Evolutionary conservation across 148 eudicot genomes (phyloP).

Genomic region (Amaranthus cruentus): DNA sequence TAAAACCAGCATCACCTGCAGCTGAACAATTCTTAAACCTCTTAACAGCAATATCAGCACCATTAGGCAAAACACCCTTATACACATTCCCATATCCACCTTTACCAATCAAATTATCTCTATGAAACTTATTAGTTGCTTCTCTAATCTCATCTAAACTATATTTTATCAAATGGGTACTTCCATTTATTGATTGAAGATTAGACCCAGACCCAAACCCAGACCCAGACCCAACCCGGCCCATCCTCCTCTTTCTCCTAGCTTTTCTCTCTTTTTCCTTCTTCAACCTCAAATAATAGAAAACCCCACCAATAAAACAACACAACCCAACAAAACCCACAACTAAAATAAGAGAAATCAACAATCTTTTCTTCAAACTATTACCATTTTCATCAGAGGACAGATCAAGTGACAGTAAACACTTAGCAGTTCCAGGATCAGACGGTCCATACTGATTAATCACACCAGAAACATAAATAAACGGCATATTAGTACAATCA

Average conservation of each 20-base stretch:
- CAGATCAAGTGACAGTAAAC: constrained; percentile 47
- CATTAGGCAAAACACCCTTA: constrained; percentile 61
- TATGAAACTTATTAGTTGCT: constrained; percentile 62
- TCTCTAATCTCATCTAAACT: constrained; percentile 60
- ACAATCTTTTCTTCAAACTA: constrained; percentile 18
- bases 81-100: constrained; percentile 98
- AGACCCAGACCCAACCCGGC: constrained; percentile 24
- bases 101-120: constrained; percentile 62
- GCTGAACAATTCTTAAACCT: constrained; percentile 90
- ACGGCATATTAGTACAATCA: constrained; percentile 57
- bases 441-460: constrained; percentile 56
- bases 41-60: constrained; percentile 77
- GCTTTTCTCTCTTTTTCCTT: constrained; percentile 17
- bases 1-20: constrained; percentile 64
- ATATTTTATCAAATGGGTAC: constrained; percentile 58
- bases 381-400: not conserved
- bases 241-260: constrained; percentile 18
- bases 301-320: constrained; percentile 27
- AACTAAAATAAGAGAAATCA: constrained; percentile 28
- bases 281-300: constrained; percentile 24
- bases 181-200: constrained; percentile 45
- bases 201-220: constrained; percentile 23
- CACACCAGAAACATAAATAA: constrained; percentile 56
- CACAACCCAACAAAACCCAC: constrained; percentile 31
- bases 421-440: constrained; percentile 51